Evolutionary conservation across 129 eudicot genomes (phyloP).

Genomic region (Deinandra increscens): DNA sequence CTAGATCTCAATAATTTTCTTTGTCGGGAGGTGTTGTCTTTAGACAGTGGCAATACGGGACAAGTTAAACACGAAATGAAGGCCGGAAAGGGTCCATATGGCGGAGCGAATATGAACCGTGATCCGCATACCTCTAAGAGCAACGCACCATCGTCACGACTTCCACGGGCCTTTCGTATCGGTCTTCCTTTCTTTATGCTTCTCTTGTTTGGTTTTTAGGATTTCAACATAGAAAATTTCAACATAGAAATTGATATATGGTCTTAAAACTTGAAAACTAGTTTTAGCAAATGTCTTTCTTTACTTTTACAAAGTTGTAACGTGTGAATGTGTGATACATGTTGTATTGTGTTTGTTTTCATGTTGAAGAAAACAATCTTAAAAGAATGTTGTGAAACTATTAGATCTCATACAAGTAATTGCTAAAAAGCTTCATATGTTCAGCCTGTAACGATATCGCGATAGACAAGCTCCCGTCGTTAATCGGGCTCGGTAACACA

Average conservation of each 20-base stretch:
- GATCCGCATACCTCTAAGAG: slow-evolving; percentile 19
- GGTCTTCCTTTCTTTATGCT: slow-evolving; percentile 13
- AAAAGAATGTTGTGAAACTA: not conserved
- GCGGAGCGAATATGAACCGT: slow-evolving; percentile 26
- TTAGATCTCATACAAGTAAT: slow-evolving; percentile 53
- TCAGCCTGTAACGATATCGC: slow-evolving; percentile 32
- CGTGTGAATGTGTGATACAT: not conserved
- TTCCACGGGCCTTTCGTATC: not conserved
- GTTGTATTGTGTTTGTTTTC: not conserved
- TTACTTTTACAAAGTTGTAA: not conserved
- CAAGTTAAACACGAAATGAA: not conserved
- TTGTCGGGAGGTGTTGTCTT: not conserved
- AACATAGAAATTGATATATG: slow-evolving; percentile 15
- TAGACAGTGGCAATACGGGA: not conserved
- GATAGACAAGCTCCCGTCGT: slow-evolving; percentile 34
- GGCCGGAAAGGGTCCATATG: slow-evolving; percentile 30
- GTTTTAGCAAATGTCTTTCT: not conserved
- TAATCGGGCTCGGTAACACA: slow-evolving; percentile 30
- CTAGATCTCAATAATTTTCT: not conserved
- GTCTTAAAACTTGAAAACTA: not conserved
- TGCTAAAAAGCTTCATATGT: slow-evolving; percentile 58
- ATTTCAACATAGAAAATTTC: slow-evolving; percentile 10
- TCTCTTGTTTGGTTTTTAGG: slow-evolving; percentile 14
- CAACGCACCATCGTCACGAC: slow-evolving; percentile 11
- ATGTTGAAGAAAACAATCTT: not conserved